Conservation (phyloP, 768 basidiomycete species). For the Termitomyces sp. region DNA sequence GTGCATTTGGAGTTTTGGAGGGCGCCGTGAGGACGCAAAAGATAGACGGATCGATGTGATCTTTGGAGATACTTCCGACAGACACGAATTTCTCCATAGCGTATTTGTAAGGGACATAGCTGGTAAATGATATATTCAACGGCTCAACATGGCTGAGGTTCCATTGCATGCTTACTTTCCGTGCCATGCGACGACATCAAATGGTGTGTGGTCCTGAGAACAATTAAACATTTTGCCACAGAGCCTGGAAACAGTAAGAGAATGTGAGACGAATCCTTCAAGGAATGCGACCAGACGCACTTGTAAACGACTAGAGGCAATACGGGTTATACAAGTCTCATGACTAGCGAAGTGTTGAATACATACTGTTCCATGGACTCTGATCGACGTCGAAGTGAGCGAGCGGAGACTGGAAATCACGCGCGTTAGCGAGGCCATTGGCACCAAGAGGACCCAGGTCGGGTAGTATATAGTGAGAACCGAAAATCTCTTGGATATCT, state of each 20-base stretch:
- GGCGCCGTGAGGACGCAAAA: slow-evolving; percentile 68
- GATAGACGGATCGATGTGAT: slow-evolving; percentile 69
- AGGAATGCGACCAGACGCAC: slow-evolving; percentile 18
- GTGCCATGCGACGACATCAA: slow-evolving; percentile 72
- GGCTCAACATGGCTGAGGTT: neutral
- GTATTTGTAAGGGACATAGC: slow-evolving; percentile 68
- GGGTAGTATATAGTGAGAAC: slow-evolving; percentile 59
- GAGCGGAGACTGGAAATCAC: slow-evolving; percentile 64
- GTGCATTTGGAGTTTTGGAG: slow-evolving; percentile 54
- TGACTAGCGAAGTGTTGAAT: neutral
- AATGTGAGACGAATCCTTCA: neutral
- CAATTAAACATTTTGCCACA: slow-evolving; percentile 51
- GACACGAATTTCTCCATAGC: slow-evolving; percentile 59
- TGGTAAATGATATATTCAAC: slow-evolving; percentile 14
- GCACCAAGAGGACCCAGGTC: slow-evolving; percentile 65
- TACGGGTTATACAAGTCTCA: neutral
- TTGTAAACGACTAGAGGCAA: slow-evolving; percentile 43
- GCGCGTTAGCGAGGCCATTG: slow-evolving; percentile 60
- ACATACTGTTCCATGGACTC: slow-evolving; percentile 52
- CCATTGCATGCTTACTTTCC: slow-evolving; percentile 45
- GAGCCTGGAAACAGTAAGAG: slow-evolving; percentile 32
- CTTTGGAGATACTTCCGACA: slow-evolving; percentile 62
- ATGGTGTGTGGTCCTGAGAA: slow-evolving; percentile 61
- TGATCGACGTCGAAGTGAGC: slow-evolving; percentile 67
- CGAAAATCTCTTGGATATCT: slow-evolving; percentile 66